Conservation (phyloP, 2,329 filamentous ascomycete species). For the Diaporthe batatas region DNA sequence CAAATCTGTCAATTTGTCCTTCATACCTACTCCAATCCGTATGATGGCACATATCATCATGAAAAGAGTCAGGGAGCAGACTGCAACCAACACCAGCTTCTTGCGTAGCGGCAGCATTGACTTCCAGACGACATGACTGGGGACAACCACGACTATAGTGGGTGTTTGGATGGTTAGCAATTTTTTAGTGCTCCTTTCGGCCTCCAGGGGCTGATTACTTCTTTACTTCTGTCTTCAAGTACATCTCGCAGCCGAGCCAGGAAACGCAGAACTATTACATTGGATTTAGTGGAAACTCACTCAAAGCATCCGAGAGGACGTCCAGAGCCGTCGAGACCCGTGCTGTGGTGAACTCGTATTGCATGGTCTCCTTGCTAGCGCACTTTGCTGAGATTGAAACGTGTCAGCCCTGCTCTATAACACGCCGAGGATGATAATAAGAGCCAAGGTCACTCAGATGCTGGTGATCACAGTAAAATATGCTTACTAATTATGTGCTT, state of each 20-base stretch:
- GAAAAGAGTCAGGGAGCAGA: conserved; percentile 3
- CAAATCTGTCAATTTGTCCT: neutral
- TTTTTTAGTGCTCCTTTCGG: neutral
- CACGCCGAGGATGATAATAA: neutral
- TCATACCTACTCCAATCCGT: neutral
- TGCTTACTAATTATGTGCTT: neutral
- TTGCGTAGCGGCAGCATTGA: conserved; percentile 4
- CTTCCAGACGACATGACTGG: neutral
- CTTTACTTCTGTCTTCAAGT: neutral
- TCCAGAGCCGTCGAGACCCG: neutral
- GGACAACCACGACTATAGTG: neutral
- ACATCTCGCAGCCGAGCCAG: too few species aligned
- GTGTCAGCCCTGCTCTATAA: neutral
- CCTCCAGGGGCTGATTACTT: too few species aligned
- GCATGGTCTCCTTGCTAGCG: neutral
- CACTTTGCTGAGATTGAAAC: neutral
- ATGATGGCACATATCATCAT: conserved; percentile 20
- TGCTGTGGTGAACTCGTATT: neutral
- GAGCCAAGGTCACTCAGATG: neutral
- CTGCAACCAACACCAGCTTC: conserved; percentile 1
- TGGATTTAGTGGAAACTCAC: neutral
- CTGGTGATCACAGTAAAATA: neutral
- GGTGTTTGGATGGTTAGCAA: neutral
- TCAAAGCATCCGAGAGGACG: neutral
- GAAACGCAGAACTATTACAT: neutral